Evolutionary conservation across 805 yeast genomes (phyloP).

Genomic region (Candida awuae): DNA sequence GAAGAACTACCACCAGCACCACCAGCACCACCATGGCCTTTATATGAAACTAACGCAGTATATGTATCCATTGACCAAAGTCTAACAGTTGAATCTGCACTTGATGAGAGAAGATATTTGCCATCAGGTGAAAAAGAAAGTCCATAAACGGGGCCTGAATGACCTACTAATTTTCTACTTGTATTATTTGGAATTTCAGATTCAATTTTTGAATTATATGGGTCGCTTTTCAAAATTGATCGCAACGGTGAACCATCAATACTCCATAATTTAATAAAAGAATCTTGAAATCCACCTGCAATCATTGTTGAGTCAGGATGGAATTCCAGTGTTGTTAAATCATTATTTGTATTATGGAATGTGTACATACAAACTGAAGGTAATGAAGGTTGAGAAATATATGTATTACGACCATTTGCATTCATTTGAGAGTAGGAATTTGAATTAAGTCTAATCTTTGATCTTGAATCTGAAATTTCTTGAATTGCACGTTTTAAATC

Average conservation of each 20-base stretch:
- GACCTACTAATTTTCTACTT: constrained; percentile 66
- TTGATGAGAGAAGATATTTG: constrained; percentile 66
- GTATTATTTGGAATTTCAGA: constrained; percentile 26
- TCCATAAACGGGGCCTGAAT: constrained; percentile 90
- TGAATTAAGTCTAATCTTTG: constrained; percentile 59
- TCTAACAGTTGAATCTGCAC: constrained; percentile 88
- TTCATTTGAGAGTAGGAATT: constrained; percentile 20
- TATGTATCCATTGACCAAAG: constrained; percentile 92
- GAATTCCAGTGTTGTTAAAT: constrained; percentile 78
- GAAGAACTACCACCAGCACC: constrained; percentile 38
- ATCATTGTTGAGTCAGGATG: constrained; percentile 79
- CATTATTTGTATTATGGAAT: constrained; percentile 89
- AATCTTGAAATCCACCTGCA: constrained; percentile 93
- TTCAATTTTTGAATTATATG: constrained; percentile 29
- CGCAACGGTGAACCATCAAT: constrained; percentile 82
- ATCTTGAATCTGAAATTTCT: constrained; percentile 74
- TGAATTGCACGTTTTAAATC: constrained; percentile 76
- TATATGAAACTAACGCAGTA: constrained; percentile 84
- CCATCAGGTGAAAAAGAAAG: constrained; percentile 87
- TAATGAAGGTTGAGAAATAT: constrained; percentile 53
- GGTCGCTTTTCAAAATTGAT: constrained; percentile 50
- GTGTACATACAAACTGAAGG: constrained; percentile 98
- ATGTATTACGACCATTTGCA: constrained; percentile 1
- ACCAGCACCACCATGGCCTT: constrained; percentile 53
- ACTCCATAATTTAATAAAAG: constrained; percentile 86